A percentile compares a stretch with the other conserved stretches of the same genome.
Evolutionary conservation across 2,329 filamentous ascomycete species (phyloP).

Genomic region (Fusarium lyarnte): DNA sequence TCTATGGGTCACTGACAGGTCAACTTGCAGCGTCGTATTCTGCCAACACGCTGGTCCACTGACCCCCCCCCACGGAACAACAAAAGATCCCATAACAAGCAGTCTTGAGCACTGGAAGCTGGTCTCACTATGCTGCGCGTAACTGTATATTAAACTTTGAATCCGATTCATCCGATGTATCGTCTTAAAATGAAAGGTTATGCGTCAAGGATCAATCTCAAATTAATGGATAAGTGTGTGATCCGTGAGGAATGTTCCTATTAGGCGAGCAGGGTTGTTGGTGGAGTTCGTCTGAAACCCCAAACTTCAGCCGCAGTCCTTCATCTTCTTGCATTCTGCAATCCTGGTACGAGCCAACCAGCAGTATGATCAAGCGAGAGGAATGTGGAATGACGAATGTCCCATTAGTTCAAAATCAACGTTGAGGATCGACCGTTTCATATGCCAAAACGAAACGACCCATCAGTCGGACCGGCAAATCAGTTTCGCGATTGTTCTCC

Average conservation of each 20-base stretch:
- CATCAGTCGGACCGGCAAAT: background rate
- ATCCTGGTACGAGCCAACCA: background rate
- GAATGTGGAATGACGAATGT: background rate
- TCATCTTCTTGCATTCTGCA: background rate
- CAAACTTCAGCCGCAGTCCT: background rate
- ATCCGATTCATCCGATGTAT: background rate
- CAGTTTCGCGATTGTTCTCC: background rate
- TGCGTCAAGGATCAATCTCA: background rate
- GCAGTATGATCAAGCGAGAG: background rate
- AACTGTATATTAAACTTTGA: background rate
- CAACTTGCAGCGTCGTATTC: background rate
- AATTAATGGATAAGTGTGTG: background rate
- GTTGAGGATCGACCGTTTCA: background rate
- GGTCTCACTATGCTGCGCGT: background rate
- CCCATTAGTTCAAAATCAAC: background rate
- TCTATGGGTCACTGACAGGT: background rate
- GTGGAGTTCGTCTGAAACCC: background rate
- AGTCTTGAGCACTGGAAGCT: rapidly evolving
- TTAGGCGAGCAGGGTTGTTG: background rate
- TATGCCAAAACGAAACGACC: background rate
- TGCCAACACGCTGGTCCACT: background rate
- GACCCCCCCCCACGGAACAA: background rate
- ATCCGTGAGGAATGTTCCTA: background rate
- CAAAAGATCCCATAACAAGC: background rate
- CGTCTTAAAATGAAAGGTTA: background rate